Conservation (phyloP, 257 asterid genomes). For the Solanum clarkiae region DNA sequence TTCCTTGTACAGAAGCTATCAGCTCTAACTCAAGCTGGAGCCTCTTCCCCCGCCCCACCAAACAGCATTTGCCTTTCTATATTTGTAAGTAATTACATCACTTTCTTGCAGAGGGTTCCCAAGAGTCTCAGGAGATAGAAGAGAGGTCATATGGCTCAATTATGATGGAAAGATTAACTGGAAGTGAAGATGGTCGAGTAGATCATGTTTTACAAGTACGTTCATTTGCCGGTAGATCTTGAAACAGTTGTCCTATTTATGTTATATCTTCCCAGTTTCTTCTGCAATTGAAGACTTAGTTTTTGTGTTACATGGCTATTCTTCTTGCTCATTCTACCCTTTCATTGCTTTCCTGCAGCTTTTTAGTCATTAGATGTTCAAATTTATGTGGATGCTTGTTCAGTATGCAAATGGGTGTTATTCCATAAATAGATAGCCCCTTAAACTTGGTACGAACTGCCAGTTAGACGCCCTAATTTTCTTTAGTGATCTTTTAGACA, state of each 20-base stretch:
- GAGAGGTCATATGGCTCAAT: conserved; percentile 81
- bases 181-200: conserved; percentile 62
- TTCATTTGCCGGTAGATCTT: not conserved
- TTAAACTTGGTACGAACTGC: not conserved
- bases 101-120: conserved; percentile 49
- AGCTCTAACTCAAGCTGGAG: not conserved
- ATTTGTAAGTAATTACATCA: not conserved
- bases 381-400: not conserved
- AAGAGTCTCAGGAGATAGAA: conserved; percentile 29
- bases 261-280: not conserved
- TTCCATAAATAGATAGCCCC: not conserved
- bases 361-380: not conserved
- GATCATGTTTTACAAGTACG: conserved; percentile 91
- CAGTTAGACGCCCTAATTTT: not conserved
- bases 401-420: not conserved
- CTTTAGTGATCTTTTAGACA: not conserved
- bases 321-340: not conserved
- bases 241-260: not conserved
- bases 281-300: not conserved
- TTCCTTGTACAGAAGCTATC: not conserved
- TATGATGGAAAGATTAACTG: conserved; percentile 79
- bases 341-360: not conserved
- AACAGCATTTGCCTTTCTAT: not conserved
- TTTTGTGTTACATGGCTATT: not conserved
- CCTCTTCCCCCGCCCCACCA: not conserved